Evolutionary conservation across 2,329 filamentous ascomycete species (phyloP).

Genomic region (Beauveria australis): DNA sequence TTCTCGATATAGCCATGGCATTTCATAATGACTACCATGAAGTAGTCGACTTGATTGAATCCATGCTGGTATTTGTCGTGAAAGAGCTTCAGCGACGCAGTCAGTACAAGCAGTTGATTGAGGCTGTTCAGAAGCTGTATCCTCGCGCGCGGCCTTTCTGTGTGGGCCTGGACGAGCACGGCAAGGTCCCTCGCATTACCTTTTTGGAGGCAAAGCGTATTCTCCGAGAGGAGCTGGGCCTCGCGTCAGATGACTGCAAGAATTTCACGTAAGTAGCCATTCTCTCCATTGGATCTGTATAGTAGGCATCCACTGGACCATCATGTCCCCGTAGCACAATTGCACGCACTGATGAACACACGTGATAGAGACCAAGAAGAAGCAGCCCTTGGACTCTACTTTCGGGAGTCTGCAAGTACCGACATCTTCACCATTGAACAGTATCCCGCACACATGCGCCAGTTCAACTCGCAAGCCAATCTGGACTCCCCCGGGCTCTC

Average conservation of each 20-base stretch:
- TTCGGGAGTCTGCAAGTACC: neutral
- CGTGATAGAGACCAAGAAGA: neutral
- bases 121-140: neutral
- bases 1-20: neutral
- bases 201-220: slow-evolving; percentile 1
- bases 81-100: neutral
- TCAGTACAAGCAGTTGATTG: neutral
- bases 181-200: neutral
- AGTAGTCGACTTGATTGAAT: neutral
- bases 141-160: neutral
- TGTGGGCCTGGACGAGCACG: neutral
- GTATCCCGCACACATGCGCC: neutral
- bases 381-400: neutral
- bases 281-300: neutral
- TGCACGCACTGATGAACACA: neutral
- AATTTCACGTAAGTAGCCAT: neutral
- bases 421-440: neutral
- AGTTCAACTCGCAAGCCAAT: neutral
- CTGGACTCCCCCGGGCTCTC: neutral
- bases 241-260: neutral
- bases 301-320: neutral
- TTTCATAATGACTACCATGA: neutral
- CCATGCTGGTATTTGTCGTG: neutral
- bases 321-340: neutral
- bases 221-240: neutral